Percentiles rank a stretch among this genome's conserved stretches.
Evolutionary conservation across 2,329 filamentous ascomycete genomes (phyloP).

Genomic region (Cercospora brassicicola): DNA sequence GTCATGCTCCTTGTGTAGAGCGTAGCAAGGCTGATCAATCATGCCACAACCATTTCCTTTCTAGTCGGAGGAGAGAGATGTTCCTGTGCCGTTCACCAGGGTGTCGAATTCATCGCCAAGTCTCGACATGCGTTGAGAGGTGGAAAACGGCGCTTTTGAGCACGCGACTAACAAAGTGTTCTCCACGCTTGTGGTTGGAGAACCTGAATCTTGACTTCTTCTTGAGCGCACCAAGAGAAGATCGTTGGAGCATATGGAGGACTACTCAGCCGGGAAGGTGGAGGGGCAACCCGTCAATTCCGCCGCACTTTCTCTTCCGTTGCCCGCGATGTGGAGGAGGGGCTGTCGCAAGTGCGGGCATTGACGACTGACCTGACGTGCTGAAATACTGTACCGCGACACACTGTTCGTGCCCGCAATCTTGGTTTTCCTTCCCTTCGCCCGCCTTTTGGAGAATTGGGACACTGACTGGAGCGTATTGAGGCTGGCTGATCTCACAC

Average conservation of each 20-base stretch:
- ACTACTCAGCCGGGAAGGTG: neutral
- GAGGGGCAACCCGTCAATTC: neutral
- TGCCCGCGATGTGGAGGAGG: conserved; percentile 7
- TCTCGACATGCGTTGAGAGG: neutral
- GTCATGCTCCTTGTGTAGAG: neutral
- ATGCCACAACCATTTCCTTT: neutral
- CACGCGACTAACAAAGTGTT: neutral
- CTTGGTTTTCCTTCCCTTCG: neutral
- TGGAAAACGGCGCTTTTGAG: neutral
- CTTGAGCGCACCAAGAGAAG: neutral
- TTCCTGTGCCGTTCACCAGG: neutral
- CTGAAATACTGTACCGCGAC: neutral
- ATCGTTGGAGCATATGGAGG: neutral
- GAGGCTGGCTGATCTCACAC: neutral
- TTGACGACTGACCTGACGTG: neutral
- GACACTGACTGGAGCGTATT: neutral
- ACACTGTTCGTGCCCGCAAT: neutral
- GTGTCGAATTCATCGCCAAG: neutral
- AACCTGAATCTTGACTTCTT: neutral
- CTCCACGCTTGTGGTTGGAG: neutral
- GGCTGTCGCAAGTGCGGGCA: neutral
- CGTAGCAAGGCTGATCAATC: neutral
- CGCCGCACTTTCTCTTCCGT: conserved; percentile 1
- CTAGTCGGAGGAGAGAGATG: neutral
- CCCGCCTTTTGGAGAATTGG: neutral